Base-by-base conservation (phyloP, 768 basidiomycete genomes). In the Leccinum imitatum region DNA sequence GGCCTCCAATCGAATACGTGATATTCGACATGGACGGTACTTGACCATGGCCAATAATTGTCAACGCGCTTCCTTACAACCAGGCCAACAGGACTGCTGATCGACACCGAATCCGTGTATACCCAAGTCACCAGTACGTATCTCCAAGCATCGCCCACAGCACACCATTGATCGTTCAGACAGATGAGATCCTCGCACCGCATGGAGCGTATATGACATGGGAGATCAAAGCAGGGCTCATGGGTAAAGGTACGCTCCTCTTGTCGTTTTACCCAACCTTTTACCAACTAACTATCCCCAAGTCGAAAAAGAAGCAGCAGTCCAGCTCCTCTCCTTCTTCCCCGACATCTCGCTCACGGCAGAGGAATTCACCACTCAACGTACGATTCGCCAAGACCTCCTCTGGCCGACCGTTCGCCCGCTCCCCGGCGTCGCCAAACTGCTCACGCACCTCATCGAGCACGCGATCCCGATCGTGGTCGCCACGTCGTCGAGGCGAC, bases 171-270 rank as follows among this genome's bases (percentile, higher is more conserved):
- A 61, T 37, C 48, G 52, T 50, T 8, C 46, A 59, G 51, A 51
- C 65, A 89, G 91, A 93, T 75, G 80, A 84, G 27, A 87, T 93
- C 54, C 83, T 95, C 19, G 83, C 79, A 17, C 79, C 78, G 11
- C 87, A 88, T 67, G 91, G 90, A 27, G 86, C 85, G 61, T 75
- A 83, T 62, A 90, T 94, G 87, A 90, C 89, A 3, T 93, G 91
- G 91, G 87, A 90, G 58, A 91, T 93, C 59, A 93, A 93, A 69
- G 86, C 89, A n/a, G 89, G 87, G 0, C 83, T 89, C 59, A 94
- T 93, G 92, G 92, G 92, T 57, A 90, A 89, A 78, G 84, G 91
- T 91, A 52, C 57, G 79, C 53, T 41, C 39, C 6, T 37, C 23
- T 50, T 47, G 30, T 25, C 17, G 33, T 44, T 11, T 14, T 17